Evolutionary conservation across 2,329 filamentous ascomycete genomes (phyloP).

Genomic region (Xylariomycetidae sp.): DNA sequence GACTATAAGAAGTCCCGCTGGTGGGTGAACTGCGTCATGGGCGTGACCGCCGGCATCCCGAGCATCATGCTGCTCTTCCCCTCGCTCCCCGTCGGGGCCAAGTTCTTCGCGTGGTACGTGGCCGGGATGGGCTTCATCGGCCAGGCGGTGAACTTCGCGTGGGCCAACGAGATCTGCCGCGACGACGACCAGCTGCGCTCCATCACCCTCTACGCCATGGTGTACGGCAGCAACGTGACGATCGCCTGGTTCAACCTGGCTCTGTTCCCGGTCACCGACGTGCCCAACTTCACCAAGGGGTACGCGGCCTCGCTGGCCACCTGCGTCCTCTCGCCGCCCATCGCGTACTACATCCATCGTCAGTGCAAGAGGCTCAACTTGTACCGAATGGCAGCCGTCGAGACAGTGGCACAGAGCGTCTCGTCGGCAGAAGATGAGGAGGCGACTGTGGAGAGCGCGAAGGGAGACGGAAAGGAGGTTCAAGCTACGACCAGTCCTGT

Average conservation of each 20-base stretch:
- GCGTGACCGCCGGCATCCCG: slow-evolving; percentile 2
- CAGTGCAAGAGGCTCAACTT: slow-evolving; percentile 1
- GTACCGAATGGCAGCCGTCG: too few relatives aligned
- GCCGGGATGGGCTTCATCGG: slow-evolving; percentile 6
- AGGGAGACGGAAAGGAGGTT: too few relatives aligned
- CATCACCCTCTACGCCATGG: slow-evolving; percentile 5
- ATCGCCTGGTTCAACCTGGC: slow-evolving; percentile 5
- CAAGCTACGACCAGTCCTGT: too few relatives aligned
- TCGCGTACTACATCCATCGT: slow-evolving; percentile 1
- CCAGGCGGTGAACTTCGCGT: slow-evolving; percentile 7
- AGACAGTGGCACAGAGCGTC: too few relatives aligned
- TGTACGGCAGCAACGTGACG: slow-evolving; percentile 3
- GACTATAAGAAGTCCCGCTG: slow-evolving; percentile 3
- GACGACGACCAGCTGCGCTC: slow-evolving; percentile 4
- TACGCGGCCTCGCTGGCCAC: slow-evolving; percentile 2
- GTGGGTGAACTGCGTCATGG: slow-evolving; percentile 1
- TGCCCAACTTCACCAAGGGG: slow-evolving; percentile 3
- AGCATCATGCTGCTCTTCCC: slow-evolving; percentile 8
- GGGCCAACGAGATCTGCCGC: slow-evolving; percentile 6
- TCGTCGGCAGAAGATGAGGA: too few relatives aligned
- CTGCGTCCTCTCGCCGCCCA: slow-evolving; percentile 2
- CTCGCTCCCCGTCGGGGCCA: slow-evolving; percentile 1
- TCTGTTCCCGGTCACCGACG: slow-evolving; percentile 4
- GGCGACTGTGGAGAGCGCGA: too few relatives aligned
- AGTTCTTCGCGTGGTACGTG: slow-evolving; percentile 8